phyloP scores from a whole-genome alignment of 441 rosid species.

The Erysimum cheiri region DNA sequence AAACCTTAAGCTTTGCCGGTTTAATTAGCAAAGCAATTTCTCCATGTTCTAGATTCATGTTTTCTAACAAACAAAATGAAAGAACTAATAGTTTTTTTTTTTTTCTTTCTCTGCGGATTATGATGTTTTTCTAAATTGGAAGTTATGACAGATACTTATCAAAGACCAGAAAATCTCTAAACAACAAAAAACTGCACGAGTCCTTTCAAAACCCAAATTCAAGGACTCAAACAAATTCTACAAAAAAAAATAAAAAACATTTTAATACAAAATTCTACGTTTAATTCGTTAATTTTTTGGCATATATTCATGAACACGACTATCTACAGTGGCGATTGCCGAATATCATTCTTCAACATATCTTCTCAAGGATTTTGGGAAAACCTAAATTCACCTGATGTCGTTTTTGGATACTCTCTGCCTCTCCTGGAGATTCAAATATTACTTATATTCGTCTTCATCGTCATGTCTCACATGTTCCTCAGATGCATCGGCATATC shows the following conservation, averaged over 20 bases:
- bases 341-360: slow-evolving; percentile 2
- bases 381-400: slow-evolving; percentile 20
- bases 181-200: not conserved
- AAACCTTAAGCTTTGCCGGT: not conserved
- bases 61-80: not conserved
- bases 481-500: slow-evolving; percentile 34
- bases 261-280: not conserved
- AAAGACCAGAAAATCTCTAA: not conserved
- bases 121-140: not conserved
- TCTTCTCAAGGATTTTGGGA: slow-evolving; percentile 37
- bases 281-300: not conserved
- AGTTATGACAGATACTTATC: not conserved
- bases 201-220: slow-evolving; percentile 1
- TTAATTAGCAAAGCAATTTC: not conserved
- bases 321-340: slow-evolving; percentile 6
- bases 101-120: not conserved
- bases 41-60: not conserved
- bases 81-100: not conserved
- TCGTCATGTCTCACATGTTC: slow-evolving; percentile 23
- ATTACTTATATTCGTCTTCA: slow-evolving; percentile 29
- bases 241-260: not conserved
- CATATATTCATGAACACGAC: slow-evolving; percentile 24
- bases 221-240: not conserved
- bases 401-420: slow-evolving; percentile 29
- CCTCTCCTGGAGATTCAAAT: slow-evolving; percentile 40